Evolutionary conservation across 2,329 filamentous ascomycete genomes (phyloP).

Genomic region (Colletotrichum sp.): DNA sequence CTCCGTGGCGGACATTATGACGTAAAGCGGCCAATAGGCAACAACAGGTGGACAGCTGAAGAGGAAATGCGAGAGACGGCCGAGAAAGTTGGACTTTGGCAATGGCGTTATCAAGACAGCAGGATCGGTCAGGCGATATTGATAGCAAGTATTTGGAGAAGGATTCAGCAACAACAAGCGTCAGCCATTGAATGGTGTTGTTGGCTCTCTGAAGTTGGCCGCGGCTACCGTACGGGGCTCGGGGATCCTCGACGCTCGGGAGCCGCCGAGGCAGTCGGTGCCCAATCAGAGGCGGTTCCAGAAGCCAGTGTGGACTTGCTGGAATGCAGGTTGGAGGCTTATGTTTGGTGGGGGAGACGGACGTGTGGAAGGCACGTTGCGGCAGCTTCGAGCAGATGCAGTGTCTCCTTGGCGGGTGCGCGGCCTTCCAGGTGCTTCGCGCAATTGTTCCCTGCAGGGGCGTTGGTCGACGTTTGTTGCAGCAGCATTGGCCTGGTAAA

Average conservation of each 20-base stretch:
- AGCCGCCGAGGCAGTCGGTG: slow-evolving; percentile 27
- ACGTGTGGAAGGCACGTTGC: neutral
- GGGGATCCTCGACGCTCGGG: slow-evolving; percentile 21
- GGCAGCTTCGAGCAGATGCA: neutral
- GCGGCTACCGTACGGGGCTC: slow-evolving; percentile 20
- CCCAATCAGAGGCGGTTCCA: slow-evolving; percentile 32
- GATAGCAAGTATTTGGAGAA: neutral
- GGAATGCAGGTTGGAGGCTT: slow-evolving; percentile 17
- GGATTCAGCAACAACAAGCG: neutral
- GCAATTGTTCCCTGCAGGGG: neutral
- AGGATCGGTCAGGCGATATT: neutral
- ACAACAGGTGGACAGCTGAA: neutral
- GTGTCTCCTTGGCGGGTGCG: slow-evolving; percentile 9
- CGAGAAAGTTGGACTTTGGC: neutral
- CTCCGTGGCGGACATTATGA: slow-evolving; percentile 20
- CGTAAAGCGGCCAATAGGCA: neutral
- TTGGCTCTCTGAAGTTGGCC: slow-evolving; percentile 24
- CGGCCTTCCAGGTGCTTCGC: neutral
- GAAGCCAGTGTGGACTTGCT: slow-evolving; percentile 14
- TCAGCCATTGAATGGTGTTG: neutral
- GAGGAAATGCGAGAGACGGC: neutral
- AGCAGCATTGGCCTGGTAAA: neutral
- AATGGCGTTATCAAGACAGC: neutral
- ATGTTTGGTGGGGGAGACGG: slow-evolving; percentile 1
- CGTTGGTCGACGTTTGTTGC: neutral